These are phyloP conservation scores for Endocarpon pusillum DNA, from an alignment of 495 filamentous ascomycete genomes.

Conservation along the genomic window DNA sequence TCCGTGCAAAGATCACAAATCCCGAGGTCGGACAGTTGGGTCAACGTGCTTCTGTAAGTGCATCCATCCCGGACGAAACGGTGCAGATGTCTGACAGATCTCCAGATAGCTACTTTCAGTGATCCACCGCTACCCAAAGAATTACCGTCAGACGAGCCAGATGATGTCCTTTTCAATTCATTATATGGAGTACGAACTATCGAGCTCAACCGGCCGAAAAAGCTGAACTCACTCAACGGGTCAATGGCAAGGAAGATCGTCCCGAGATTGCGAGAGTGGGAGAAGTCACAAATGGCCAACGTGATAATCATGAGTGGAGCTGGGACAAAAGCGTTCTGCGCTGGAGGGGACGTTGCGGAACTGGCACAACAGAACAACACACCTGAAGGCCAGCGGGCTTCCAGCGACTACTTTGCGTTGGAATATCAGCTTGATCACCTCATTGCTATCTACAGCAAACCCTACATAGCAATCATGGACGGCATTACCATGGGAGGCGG, in stretches of 20 bases:
- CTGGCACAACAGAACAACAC: constrained; percentile 62
- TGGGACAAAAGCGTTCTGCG: constrained; percentile 72
- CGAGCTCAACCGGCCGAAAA: constrained; percentile 82
- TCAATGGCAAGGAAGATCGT: constrained; percentile 91
- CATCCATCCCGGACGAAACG: background rate
- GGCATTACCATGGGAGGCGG: constrained; percentile 97
- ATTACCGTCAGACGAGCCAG: constrained; percentile 49
- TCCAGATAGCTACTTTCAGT: too few species aligned
- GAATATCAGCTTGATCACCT: constrained; percentile 92
- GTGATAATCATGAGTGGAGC: constrained; percentile 83
- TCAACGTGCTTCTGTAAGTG: constrained; percentile 27
- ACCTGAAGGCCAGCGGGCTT: constrained; percentile 44
- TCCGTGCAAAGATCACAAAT: constrained; percentile 66
- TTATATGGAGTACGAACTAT: constrained; percentile 80
- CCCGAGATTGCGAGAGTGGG: constrained; percentile 76
- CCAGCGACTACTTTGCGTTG: constrained; percentile 69
- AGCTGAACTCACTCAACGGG: constrained; percentile 76
- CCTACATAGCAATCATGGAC: constrained; percentile 91
- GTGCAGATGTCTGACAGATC: constrained; percentile 6
- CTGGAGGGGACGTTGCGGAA: constrained; percentile 73
- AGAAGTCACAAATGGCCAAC: constrained; percentile 84
- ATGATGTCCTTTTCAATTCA: constrained; percentile 83
- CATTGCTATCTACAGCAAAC: constrained; percentile 88
- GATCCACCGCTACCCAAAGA: constrained; percentile 37
- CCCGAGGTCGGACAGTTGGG: constrained; percentile 38